Evolutionary conservation across 2,329 filamentous ascomycete species (phyloP), one percentile per base, ranked within the genome.

Genomic region (Ustilaginoidea virens): DNA sequence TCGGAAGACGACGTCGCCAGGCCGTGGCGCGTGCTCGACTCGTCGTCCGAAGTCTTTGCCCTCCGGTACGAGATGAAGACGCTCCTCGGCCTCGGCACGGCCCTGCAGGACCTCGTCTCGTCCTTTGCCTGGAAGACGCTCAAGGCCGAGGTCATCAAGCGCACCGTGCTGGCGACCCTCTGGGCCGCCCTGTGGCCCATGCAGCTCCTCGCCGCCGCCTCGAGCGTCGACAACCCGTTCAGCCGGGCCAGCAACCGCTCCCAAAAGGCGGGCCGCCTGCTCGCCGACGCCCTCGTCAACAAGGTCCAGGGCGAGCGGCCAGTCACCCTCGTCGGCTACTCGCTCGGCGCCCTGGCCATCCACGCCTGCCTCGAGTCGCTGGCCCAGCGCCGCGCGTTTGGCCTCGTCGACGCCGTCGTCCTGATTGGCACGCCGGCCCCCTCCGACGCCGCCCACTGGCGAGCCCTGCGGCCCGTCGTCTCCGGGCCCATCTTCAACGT

Each of bases 401-500:
- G 86, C 0, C 56, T 93, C 1, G 58, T 96, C 14, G 86, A 94
- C 42, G 77, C 74, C 11, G 83, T 80, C 2, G 75, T 93, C 4
- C 54, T 94, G 5, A 79, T 94, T 33, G 86, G 86, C 3, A 67
- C 81, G 0, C 82, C 86, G 0, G 72, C 78, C 0, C 82, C 86
- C 0, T 80, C 77, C 0, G 69, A 77, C 25, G 53, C 68, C 1
- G 63, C 63, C 2, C 72, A 83, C 39, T 94, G 86, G 86, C 67
- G 75, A 25, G 61, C 70, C 21, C 71, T 92, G 39, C 71, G 82
- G 17, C 72, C 69, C 25, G 81, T 87, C 1, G 83, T 92, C 1
- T 71, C 76, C 2, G 85, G 86, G 3, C 69, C 79, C 33, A 64
- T 93, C 6, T 78, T 92, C 41, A 94, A 94, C 41, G 82, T 87